phyloP scores from a whole-genome alignment of 2,329 filamentous ascomycete species.

The Aspergillus brasiliensis region DNA sequence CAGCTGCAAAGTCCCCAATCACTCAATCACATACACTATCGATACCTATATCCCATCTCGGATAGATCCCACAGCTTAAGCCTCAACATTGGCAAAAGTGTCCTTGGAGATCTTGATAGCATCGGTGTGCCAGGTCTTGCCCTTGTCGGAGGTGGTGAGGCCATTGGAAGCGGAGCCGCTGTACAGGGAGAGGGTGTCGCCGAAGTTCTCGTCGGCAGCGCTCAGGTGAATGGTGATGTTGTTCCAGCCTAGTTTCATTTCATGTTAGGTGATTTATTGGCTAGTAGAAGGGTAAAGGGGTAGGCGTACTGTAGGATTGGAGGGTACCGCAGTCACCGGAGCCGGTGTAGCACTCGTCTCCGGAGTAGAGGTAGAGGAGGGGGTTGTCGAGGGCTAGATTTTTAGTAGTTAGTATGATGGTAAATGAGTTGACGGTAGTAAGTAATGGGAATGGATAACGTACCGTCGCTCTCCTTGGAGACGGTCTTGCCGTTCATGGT shows the following conservation, averaged over 20 bases:
- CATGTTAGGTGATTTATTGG: not conserved
- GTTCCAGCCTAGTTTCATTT: constrained; percentile 8
- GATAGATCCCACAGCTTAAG: not conserved
- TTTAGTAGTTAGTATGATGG: not conserved
- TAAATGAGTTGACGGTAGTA: not conserved
- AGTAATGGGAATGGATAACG: not conserved
- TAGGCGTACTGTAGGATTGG: constrained; percentile 15
- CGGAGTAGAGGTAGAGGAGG: constrained; percentile 23
- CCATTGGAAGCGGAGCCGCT: constrained; percentile 13
- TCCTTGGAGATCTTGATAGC: constrained; percentile 5
- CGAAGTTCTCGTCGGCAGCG: constrained; percentile 17
- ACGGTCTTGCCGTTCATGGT: constrained; percentile 18
- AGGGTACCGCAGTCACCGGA: constrained; percentile 22
- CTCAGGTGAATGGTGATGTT: constrained; percentile 23
- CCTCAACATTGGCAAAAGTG: not conserved
- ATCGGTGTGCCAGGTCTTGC: constrained; percentile 20
- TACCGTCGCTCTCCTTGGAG: constrained; percentile 22
- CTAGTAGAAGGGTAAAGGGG: no score
- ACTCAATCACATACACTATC: not conserved
- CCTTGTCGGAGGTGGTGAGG: constrained; percentile 17
- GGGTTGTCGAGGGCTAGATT: constrained; percentile 15
- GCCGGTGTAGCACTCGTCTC: constrained; percentile 25
- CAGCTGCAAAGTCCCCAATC: not conserved
- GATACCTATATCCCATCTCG: not conserved
- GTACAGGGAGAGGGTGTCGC: constrained; percentile 15